These are phyloP conservation scores for Polygonum maritimum DNA, from an alignment of 148 eudicot genomes.

Conservation along the genomic window DNA sequence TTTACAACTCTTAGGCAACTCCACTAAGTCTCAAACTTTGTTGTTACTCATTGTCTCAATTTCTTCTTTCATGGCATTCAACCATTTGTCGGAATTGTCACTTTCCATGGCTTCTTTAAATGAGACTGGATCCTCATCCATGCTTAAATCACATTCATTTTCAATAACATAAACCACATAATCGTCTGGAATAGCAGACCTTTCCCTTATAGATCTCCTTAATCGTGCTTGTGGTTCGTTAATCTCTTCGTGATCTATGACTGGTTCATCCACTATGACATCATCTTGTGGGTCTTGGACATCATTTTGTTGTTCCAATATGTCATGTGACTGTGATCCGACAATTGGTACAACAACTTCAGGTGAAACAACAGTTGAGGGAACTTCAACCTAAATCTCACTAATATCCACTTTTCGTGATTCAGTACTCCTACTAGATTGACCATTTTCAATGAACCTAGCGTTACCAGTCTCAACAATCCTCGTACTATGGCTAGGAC, in stretches of 20 bases:
- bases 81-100: background rate
- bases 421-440: no score
- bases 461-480: no score
- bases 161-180: background rate
- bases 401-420: no score
- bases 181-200: background rate
- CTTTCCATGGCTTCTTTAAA: background rate
- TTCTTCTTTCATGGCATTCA: background rate
- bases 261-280: background rate
- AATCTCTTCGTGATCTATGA: background rate
- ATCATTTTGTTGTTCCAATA: background rate
- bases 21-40: background rate
- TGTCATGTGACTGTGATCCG: background rate
- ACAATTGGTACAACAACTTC: background rate
- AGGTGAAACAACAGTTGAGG: constrained; percentile 6
- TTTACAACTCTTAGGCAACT: background rate
- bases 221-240: background rate
- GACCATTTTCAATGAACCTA: no score
- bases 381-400: background rate
- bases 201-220: background rate
- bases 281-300: background rate
- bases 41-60: background rate
- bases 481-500: no score
- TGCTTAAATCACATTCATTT: background rate
- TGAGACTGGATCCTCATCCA: background rate